phyloP scores from a whole-genome alignment of 345 rosid genomes.

The Tarenaya hassleriana region DNA sequence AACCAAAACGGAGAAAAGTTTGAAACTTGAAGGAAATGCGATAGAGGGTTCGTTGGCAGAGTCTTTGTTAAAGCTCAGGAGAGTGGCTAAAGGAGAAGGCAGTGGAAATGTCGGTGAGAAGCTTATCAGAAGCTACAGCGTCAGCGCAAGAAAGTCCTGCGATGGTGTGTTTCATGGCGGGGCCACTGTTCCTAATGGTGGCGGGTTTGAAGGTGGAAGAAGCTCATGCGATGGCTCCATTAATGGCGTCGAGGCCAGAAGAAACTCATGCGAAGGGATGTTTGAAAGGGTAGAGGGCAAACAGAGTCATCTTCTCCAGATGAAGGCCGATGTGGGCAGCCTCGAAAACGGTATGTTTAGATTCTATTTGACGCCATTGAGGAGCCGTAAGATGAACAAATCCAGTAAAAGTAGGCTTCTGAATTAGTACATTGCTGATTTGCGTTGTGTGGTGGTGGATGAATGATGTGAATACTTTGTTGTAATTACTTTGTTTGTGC shows the following conservation, averaged over 20 bases:
- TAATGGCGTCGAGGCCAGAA: slow-evolving; percentile 22
- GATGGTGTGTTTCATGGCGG: slow-evolving; percentile 31
- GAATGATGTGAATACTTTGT: neutral
- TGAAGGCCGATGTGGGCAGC: slow-evolving; percentile 18
- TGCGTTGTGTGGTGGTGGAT: slow-evolving; percentile 8
- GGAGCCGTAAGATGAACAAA: slow-evolving; percentile 49
- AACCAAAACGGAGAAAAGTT: slow-evolving; percentile 25
- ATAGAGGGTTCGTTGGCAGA: slow-evolving; percentile 38
- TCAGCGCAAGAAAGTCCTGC: slow-evolving; percentile 47
- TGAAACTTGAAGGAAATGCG: slow-evolving; percentile 32
- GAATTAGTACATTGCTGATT: slow-evolving; percentile 23
- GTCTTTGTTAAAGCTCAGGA: slow-evolving; percentile 43
- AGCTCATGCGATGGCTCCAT: slow-evolving; percentile 33
- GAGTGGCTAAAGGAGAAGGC: slow-evolving; percentile 32
- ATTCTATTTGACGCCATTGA: slow-evolving; percentile 59
- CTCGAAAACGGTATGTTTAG: slow-evolving; percentile 51
- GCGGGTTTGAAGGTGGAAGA: slow-evolving; percentile 31
- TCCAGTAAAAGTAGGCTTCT: slow-evolving; percentile 51
- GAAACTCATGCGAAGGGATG: slow-evolving; percentile 22
- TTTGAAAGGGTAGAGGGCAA: slow-evolving; percentile 26
- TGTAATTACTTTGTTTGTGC: slow-evolving; percentile 25
- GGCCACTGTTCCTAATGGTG: neutral
- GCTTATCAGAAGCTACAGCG: slow-evolving; percentile 54
- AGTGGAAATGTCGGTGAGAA: slow-evolving; percentile 43
- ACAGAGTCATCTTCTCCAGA: slow-evolving; percentile 18